A percentile compares a stretch with the other conserved stretches of the same genome.
These are phyloP conservation scores for Schizochytrium sp. DNA, from an alignment of 108 stramenopile genomes.

Conservation along the genomic window DNA sequence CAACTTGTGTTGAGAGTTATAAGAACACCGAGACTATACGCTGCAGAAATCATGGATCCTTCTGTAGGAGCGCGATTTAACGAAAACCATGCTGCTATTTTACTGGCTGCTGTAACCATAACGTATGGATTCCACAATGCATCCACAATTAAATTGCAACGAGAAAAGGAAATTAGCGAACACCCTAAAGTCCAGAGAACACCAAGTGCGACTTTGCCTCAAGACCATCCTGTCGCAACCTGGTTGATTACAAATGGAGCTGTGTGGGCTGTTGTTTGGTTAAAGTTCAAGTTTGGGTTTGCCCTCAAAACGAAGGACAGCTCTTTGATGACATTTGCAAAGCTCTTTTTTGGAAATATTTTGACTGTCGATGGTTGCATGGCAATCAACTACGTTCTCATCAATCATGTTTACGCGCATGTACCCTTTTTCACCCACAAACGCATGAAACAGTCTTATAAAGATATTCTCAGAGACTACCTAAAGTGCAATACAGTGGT, in stretches of 20 bases:
- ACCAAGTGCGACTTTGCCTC: conserved; percentile 2
- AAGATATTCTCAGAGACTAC: conserved; percentile 55
- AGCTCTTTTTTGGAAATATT: background rate
- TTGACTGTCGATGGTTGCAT: conserved; percentile 20
- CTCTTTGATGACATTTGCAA: background rate
- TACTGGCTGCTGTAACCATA: background rate
- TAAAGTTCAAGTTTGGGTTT: conserved; percentile 40
- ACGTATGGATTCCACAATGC: conserved; percentile 42
- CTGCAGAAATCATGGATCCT: too few species aligned
- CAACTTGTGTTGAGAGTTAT: too few species aligned
- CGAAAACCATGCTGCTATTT: background rate
- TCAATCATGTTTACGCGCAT: conserved; percentile 50
- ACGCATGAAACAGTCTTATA: conserved; percentile 35
- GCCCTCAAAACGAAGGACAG: background rate
- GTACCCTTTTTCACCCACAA: conserved; percentile 52
- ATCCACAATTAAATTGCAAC: background rate
- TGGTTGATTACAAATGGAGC: conserved; percentile 17
- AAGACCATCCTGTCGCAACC: conserved; percentile 37
- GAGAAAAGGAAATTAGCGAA: background rate
- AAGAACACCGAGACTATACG: too few species aligned
- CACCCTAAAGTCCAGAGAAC: conserved; percentile 4
- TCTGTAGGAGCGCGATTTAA: too few species aligned
- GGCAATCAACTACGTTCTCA: conserved; percentile 27
- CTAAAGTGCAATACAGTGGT: conserved; percentile 49
- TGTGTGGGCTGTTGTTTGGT: background rate